Conservation (phyloP, 1,284 basidiomycete genomes). For the Cryptococcus sp. region DNA sequence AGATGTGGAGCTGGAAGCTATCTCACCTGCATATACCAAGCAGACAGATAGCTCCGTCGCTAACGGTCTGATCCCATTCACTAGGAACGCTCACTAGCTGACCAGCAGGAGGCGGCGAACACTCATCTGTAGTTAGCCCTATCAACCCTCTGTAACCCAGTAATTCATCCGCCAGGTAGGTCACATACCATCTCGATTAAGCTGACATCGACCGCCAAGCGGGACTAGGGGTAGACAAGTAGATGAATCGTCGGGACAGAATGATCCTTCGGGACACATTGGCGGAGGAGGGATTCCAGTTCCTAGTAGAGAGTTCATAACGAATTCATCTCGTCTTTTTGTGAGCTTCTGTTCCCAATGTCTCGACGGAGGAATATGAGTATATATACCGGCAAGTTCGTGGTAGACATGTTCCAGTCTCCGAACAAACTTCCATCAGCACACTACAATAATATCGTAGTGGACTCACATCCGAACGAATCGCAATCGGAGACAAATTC, state of each 20-base stretch:
- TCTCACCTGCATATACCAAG: constrained; percentile 18
- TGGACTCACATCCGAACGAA: constrained; percentile 23
- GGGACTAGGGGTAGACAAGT: constrained; percentile 17
- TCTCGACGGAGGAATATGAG: too few relatives aligned
- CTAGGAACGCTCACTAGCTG: constrained; percentile 5
- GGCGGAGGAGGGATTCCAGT: constrained; percentile 8
- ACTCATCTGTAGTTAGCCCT: constrained; percentile 12
- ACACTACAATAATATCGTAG: neutral
- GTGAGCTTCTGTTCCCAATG: too few relatives aligned
- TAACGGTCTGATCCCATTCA: constrained; percentile 6
- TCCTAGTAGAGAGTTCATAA: constrained; percentile 16
- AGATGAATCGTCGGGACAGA: constrained; percentile 25
- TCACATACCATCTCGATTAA: constrained; percentile 25
- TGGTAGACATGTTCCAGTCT: constrained; percentile 20
- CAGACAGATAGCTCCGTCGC: constrained; percentile 18
- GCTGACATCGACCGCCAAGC: constrained; percentile 18
- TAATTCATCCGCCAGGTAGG: neutral
- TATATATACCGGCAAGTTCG: constrained; percentile 19
- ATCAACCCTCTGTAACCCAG: too few relatives aligned
- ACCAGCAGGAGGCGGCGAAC: constrained; percentile 6
- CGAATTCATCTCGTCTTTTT: constrained; percentile 19
- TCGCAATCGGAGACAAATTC: constrained; percentile 27
- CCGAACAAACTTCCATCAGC: constrained; percentile 13
- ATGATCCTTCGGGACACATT: constrained; percentile 10
- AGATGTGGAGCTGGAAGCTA: neutral